A percentile compares a stretch with the other conserved stretches of the same genome.
phyloP scores from a whole-genome alignment of 2,329 filamentous ascomycete genomes.

The Aspergillus sp. region DNA sequence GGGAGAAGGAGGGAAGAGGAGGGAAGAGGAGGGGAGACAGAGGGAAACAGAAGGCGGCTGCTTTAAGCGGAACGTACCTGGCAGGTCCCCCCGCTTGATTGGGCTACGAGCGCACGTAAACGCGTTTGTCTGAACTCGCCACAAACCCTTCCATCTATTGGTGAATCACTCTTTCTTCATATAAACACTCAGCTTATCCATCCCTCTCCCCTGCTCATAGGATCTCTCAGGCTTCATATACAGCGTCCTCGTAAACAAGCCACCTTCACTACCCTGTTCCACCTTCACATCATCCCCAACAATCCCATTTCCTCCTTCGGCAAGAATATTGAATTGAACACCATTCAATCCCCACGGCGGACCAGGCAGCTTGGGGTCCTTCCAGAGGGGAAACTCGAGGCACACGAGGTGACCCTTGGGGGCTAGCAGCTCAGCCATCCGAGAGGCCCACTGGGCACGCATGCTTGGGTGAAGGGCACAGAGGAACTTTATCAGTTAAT shows the following conservation, averaged over 20 bases:
- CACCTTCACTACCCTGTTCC: not conserved
- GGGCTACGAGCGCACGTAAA: no score
- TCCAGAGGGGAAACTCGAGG: constrained; percentile 45
- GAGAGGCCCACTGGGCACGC: constrained; percentile 55
- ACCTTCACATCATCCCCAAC: constrained; percentile 11
- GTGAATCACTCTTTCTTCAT: constrained; percentile 5
- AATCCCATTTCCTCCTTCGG: constrained; percentile 26
- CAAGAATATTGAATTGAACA: constrained; percentile 37
- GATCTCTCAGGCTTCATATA: constrained; percentile 34
- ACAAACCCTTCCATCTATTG: not conserved
- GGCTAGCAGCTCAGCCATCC: constrained; percentile 52
- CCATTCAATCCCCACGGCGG: constrained; percentile 42
- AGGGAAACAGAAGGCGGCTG: no score
- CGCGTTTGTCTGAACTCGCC: no score
- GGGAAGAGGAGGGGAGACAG: no score
- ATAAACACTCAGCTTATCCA: constrained; percentile 37
- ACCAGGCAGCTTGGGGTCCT: constrained; percentile 33
- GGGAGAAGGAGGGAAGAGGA: no score
- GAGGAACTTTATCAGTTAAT: constrained; percentile 52
- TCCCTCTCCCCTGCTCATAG: constrained; percentile 33
- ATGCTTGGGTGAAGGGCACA: constrained; percentile 58
- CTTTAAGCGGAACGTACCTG: no score
- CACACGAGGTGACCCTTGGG: constrained; percentile 57
- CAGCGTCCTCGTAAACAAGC: constrained; percentile 26
- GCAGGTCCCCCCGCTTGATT: no score